Evolutionary conservation across 1,284 basidiomycete genomes (phyloP).

Genomic region (Cerioporus squamosus): DNA sequence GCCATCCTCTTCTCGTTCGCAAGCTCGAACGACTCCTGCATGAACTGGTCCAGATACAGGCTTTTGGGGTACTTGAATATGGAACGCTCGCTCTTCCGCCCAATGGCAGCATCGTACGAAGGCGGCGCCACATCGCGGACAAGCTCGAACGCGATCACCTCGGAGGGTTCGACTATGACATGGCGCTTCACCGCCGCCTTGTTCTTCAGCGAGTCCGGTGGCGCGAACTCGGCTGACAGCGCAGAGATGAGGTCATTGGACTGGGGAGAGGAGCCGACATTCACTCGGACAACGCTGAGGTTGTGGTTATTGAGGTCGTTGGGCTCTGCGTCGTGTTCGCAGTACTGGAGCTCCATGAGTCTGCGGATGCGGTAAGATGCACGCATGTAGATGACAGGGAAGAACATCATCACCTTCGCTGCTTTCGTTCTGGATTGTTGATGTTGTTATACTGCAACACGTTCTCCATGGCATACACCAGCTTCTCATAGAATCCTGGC

Average conservation of each 20-base stretch:
- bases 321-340: conserved; percentile 36
- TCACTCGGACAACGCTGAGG: conserved; percentile 45
- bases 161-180: conserved; percentile 63
- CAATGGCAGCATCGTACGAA: conserved; percentile 24
- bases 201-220: conserved; percentile 18
- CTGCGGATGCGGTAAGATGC: conserved; percentile 26
- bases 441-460: conserved; percentile 25
- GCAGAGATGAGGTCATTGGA: conserved; percentile 63
- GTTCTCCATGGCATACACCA: conserved; percentile 40
- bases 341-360: conserved; percentile 47
- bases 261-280: conserved; percentile 39
- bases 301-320: conserved; percentile 37
- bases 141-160: conserved; percentile 65
- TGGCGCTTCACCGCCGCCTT: conserved; percentile 35
- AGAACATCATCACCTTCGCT: conserved; percentile 34
- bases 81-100: conserved; percentile 42
- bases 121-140: conserved; percentile 34
- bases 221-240: conserved; percentile 53
- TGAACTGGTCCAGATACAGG: conserved; percentile 73
- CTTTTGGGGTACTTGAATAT: conserved; percentile 63
- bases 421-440: conserved; percentile 10
- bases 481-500: conserved; percentile 43
- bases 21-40: conserved; percentile 57
- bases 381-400: neutral
- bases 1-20: conserved; percentile 50